Base-by-base conservation (phyloP, 768 basidiomycete species). In the Sarcomyxa edulis region DNA sequence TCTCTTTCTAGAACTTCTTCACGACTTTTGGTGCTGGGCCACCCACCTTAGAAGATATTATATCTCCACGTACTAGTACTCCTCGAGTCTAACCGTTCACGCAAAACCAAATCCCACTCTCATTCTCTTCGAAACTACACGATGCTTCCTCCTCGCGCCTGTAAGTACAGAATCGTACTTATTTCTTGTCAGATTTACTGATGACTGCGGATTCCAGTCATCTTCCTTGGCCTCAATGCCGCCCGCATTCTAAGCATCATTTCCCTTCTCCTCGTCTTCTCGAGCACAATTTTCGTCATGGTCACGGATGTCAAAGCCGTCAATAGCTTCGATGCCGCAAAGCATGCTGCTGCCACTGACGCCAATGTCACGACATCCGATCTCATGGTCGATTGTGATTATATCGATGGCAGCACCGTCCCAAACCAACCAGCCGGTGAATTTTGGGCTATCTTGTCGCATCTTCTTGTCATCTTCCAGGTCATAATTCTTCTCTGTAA, bases 361-460 rank as follows among this genome's bases (percentile, higher is more conserved):
- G 58, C 48, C 40, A 60, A 56, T 28, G 35, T 46, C 28, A 59
- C 60, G 16, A 58, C 46, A 12, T 40, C 61, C 30, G 54, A 51
- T 12, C 43, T 47, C 18, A 53, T 73, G 27, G 49, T 58, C 28
- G 69, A 84, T 50, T 81, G 78, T 51, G 87, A 92, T 48, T 93
- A 92, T 57, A 85, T 89, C 47, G 68, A 76, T 78, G 84, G 77
- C 42, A 87, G 81, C 58, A 89, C 89, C 2, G 89, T 96, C 4
- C 92, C 92, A 4, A 89, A 90, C 59, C 91, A 95, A 57, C 75
- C 87, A 21, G 92, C 87, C 14, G 92, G 92, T 19, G 75, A 78
- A 7, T 95, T 96, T 64, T 96, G 91, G 87, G 86, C 88, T 4
- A 80, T 95, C 45, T 66, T 94, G 46, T 89, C 90, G 60, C 72